phyloP scores from a whole-genome alignment of 805 yeast species.

The Kurtzmaniella cleridarum region DNA sequence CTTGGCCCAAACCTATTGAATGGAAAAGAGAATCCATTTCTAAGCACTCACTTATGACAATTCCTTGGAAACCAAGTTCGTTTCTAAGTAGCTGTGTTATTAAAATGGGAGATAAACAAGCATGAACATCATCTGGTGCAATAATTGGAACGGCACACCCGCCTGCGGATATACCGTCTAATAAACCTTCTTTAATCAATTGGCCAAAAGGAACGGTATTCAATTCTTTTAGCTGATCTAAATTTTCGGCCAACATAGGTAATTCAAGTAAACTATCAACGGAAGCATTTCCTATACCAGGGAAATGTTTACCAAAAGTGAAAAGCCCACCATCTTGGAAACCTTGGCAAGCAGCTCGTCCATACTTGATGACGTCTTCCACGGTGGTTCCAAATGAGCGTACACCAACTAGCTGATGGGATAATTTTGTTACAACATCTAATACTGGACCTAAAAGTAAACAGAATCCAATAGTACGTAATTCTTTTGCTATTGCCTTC shows the following conservation, averaged over 20 bases:
- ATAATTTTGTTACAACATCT: constrained; percentile 52
- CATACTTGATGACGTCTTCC: constrained; percentile 52
- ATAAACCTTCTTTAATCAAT: constrained; percentile 36
- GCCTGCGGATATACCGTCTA: constrained; percentile 56
- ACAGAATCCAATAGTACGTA: constrained; percentile 50
- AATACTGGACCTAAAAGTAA: constrained; percentile 57
- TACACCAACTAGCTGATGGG: constrained; percentile 55
- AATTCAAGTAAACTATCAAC: constrained; percentile 53
- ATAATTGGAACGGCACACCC: constrained; percentile 63
- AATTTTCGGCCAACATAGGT: constrained; percentile 54
- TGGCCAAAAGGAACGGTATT: constrained; percentile 48
- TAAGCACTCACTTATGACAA: constrained; percentile 54
- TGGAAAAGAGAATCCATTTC: constrained; percentile 60
- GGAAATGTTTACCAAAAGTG: constrained; percentile 60
- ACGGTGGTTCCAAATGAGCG: constrained; percentile 58
- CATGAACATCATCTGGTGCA: constrained; percentile 56
- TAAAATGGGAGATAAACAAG: constrained; percentile 52
- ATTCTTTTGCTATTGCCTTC: constrained; percentile 49
- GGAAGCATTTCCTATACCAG: constrained; percentile 59
- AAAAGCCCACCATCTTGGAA: constrained; percentile 48
- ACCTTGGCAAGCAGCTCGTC: constrained; percentile 49
- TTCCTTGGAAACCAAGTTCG: constrained; percentile 50
- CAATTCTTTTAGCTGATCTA: constrained; percentile 46
- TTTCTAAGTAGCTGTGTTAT: constrained; percentile 45
- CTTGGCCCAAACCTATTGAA: constrained; percentile 63